Base-by-base conservation (phyloP, 495 filamentous ascomycete species). In the Podospora conica region DNA sequence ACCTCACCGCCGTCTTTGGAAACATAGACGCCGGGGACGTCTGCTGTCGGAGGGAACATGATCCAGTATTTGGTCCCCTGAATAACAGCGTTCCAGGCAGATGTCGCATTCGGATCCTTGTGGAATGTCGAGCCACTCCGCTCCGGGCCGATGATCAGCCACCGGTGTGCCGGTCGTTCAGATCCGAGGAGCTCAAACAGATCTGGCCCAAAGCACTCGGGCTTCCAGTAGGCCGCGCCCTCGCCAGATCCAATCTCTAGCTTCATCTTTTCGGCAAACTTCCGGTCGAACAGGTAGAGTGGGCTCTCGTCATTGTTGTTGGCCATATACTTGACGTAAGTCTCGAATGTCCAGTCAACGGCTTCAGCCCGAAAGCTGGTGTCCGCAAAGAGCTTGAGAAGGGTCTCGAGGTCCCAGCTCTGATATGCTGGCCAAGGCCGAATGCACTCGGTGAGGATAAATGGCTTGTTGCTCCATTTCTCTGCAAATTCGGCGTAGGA, bases 31-130 rank as follows among this genome's bases (percentile, higher is more conserved):
- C 95, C 95, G 5, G 95, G 95, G 10, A 70, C 86, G 77, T 54
- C 83, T 48, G 71, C 79, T 24, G 83, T 85, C 28, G 84, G 88
- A 79, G 57, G 95, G 87, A 81, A 97, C 81, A 83, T 96, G 67
- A 98, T 96, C 95, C 95, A 98, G 80, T 98, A 98, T 75, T 98
- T 98, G 21, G 90, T 87, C 18, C 95, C 95, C 62, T 88, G 84
- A 31, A 98, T 75, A 18, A 98, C 93, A 0, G 95, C 94, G 74
- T 98, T 98, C 95, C 95, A 98, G 3, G 95, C 95, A 68, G 90
- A 93, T 23, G 83, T 84, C 1, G 78, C 83, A 66, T 84, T 86
- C 54, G 86, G 86, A 62, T 88, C 86, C 75, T 97, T 97, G 81
- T 98, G 95, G 70, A 97, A 97, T 9, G 93, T 96, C 70, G 92